A percentile compares a stretch with the other conserved stretches of the same genome.
Evolutionary conservation across 495 filamentous ascomycete genomes (phyloP).

Genomic region (Penicillium ucsense): DNA sequence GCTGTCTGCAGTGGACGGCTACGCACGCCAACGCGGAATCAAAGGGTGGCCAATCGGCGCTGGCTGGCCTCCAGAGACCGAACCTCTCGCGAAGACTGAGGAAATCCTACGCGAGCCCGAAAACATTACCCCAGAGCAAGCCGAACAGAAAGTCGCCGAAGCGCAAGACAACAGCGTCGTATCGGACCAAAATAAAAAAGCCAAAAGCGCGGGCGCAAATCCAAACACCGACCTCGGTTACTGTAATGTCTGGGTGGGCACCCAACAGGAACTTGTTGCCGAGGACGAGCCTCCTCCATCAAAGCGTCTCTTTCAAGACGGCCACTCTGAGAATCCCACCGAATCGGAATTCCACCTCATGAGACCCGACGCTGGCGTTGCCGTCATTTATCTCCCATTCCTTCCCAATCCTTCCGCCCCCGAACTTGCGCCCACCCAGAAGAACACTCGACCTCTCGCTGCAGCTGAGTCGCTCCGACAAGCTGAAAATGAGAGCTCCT

Average conservation of each 20-base stretch:
- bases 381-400: slow-evolving; percentile 86
- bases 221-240: slow-evolving; percentile 60
- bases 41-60: slow-evolving; percentile 89
- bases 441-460: slow-evolving; percentile 13
- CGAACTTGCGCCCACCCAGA: slow-evolving; percentile 17
- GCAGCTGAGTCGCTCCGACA: slow-evolving; percentile 12
- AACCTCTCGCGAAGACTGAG: slow-evolving; percentile 44
- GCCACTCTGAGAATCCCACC: slow-evolving; percentile 16
- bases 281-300: slow-evolving; percentile 55
- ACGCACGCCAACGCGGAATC: slow-evolving; percentile 76
- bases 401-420: slow-evolving; percentile 57
- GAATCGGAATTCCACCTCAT: slow-evolving; percentile 65
- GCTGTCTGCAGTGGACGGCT: slow-evolving; percentile 87
- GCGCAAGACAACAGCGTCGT: slow-evolving; percentile 33
- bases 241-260: slow-evolving; percentile 94
- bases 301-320: slow-evolving; percentile 42
- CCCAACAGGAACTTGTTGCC: slow-evolving; percentile 55
- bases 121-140: slow-evolving; percentile 46
- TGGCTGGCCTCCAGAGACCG: slow-evolving; percentile 68
- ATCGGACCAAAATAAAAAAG: background rate
- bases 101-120: slow-evolving; percentile 59
- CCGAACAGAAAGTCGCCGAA: slow-evolving; percentile 51
- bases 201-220: background rate
- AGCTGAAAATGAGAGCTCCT: slow-evolving; percentile 2
- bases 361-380: slow-evolving; percentile 71